Evolutionary conservation across 1,139 yeast genomes (phyloP).

Genomic region (Petasospora fabianii): DNA sequence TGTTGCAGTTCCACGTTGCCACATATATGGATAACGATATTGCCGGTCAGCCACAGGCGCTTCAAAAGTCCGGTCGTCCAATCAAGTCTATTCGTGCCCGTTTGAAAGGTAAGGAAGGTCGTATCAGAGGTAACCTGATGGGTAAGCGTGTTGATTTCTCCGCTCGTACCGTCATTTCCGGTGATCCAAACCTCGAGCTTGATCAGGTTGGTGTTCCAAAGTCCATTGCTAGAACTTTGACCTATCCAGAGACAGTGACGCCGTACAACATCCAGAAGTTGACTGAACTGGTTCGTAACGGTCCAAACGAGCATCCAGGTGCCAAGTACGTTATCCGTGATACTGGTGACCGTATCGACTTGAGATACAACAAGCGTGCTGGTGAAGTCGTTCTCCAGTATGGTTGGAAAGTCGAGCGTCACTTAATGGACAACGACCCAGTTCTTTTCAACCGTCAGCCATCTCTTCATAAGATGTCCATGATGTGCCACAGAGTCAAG

Average conservation of each 20-base stretch:
- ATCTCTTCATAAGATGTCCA: conserved; percentile 97
- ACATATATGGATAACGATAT: conserved; percentile 99
- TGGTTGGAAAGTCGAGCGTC: conserved; percentile 99
- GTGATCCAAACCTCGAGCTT: conserved; percentile 95
- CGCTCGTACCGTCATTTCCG: conserved; percentile 98
- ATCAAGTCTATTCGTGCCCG: conserved; percentile 98
- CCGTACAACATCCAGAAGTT: conserved; percentile 93
- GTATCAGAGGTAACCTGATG: conserved; percentile 97
- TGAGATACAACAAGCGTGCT: conserved; percentile 94
- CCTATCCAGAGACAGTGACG: conserved; percentile 96
- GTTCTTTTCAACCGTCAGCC: conserved; percentile 99
- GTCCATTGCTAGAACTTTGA: conserved; percentile 89
- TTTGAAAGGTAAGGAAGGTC: conserved; percentile 98
- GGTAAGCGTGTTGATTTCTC: conserved; percentile 99
- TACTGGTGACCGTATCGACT: conserved; percentile 96
- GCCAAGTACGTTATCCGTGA: conserved; percentile 98
- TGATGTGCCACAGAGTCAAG: conserved; percentile 99
- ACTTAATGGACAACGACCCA: conserved; percentile 94
- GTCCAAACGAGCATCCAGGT: conserved; percentile 99
- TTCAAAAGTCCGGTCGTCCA: conserved; percentile 98
- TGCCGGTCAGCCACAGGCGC: conserved; percentile 99
- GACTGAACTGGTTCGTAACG: conserved; percentile 91
- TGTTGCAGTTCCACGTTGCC: conserved; percentile 97
- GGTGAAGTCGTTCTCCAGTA: conserved; percentile 97
- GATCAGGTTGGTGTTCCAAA: conserved; percentile 99